Base-by-base conservation (phyloP, 441 rosid species). In the Eruca vesicaria region DNA sequence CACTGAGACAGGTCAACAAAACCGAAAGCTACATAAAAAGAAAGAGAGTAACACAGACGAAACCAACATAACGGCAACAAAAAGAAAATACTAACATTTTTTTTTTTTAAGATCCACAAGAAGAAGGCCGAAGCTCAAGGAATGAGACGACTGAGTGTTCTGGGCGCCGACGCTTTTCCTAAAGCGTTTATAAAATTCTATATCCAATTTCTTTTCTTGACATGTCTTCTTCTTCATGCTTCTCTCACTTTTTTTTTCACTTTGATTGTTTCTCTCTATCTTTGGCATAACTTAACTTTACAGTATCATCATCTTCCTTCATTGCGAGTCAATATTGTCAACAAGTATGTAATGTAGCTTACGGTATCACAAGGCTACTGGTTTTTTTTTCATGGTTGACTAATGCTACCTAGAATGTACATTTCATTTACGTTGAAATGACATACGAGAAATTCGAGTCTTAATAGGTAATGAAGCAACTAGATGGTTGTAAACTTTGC, bases 201-300 rank as follows among this genome's bases (percentile, higher is more conserved):
- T 56, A 55, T 76, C 50, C 19, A 29, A 0, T 63, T 58, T 48
- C 63, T 65, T 66, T 67, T 72, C 36, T 21, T 61, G 73, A 66
- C 73, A 23, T 66, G 81, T 78, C 81, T 78, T 78, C 81, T 78
- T 72, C 77, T 72, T 78, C 77, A 78, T 78, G 81, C 72, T 78
- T 78, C 81, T 53, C 43, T 66, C 23, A 68, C 76, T 72, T 77
- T 56, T n/a, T n/a, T n/a, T 6, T 69, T 11, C 63, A 56, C 66
- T 71, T 65, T 71, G 7, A 9, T 64, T 33, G 28, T 56, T 55
- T n/a, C 63, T 58, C 7, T 67, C 72, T 53, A 3, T 63, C 75
- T 59, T 66, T 59, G 59, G n/a, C 53, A 15, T 29, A 10, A 55
- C 73, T 78, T 78, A 57, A 36, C 71, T 73, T 78, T 78, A 56